These are phyloP conservation scores for Saccharomycopsis phalli DNA, from an alignment of 1,139 yeast species.

Conservation along the genomic window DNA sequence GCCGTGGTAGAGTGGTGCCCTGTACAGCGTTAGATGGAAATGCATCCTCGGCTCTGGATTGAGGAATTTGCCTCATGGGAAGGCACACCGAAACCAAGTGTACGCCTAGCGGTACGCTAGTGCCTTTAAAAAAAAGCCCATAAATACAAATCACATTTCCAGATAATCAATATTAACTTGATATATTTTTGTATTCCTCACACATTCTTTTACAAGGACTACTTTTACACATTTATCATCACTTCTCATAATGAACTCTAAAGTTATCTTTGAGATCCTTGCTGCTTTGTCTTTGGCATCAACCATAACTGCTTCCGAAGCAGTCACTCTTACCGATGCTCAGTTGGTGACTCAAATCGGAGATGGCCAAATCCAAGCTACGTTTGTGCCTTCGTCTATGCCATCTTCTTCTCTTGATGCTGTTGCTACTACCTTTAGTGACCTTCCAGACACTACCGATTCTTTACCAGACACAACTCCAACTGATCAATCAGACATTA, in stretches of 20 bases:
- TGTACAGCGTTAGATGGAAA: too few species aligned
- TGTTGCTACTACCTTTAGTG: constrained; percentile 7
- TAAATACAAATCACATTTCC: not conserved
- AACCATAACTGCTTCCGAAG: constrained; percentile 28
- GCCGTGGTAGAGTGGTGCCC: too few species aligned
- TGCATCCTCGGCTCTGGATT: too few species aligned
- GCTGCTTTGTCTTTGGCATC: constrained; percentile 15
- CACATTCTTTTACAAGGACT: constrained; percentile 2
- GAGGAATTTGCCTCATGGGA: too few species aligned
- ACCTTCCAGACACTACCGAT: not conserved
- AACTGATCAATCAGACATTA: not conserved
- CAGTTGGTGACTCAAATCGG: constrained; percentile 32
- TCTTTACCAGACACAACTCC: not conserved
- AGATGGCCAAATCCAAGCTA: constrained; percentile 40
- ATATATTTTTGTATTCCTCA: not conserved
- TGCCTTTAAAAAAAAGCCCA: too few species aligned
- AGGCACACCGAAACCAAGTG: too few species aligned
- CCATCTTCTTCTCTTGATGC: constrained; percentile 15
- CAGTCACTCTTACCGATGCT: constrained; percentile 31
- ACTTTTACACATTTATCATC: too few species aligned
- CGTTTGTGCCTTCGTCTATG: constrained; percentile 32
- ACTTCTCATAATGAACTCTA: constrained; percentile 17
- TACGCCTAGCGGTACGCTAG: too few species aligned
- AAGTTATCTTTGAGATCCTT: constrained; percentile 13
- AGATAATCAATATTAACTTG: not conserved